Base-by-base conservation (phyloP, 106 monocot species). In the Dendrobium catenatum region DNA sequence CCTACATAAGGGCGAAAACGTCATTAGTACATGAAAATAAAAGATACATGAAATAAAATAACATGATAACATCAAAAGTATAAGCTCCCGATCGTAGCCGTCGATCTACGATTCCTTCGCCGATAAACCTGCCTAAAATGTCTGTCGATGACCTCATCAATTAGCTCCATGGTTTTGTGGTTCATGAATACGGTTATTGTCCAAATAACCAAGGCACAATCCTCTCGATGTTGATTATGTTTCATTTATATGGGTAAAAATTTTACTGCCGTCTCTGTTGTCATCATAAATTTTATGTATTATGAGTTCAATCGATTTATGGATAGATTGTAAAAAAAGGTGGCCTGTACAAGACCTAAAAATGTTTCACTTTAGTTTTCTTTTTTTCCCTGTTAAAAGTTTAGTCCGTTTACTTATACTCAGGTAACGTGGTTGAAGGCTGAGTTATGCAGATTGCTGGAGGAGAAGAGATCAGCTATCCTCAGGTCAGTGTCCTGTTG, bases 381-480 rank as follows among this genome's bases (percentile, higher is more conserved):
- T 43, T n/a, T 76, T 76, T 73, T 76, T 48, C 13, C 49, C 49
- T 26, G 4, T 49, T 51, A 15, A 26, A 48, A 78, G 42, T 58
- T 78, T 19, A 78, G 17, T 56, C 26, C 58, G 41, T 5, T 80
- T 80, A 19, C 72, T 2, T 18, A 43, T 75, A 16, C 26, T 76
- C 82, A 95, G 95, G 95, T 93, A 22, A 82, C 80, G 20, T 95
- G 89, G 95, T 84, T 93, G 82, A 95, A 89, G 83, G 92, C 86
- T 82, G 93, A 95, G 79, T 78, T 95, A 81, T 95, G 95, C 86
- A 88, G 84, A 79, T 70, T 95, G 51, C 83, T 93, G 68, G 95
- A 89, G 89, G 95, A 95, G 82, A 93, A 86, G 86, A 86, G 91
- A 91, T 89, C 89, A 48, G 90, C 93, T 66, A n/a, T 89, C 72